These are phyloP conservation scores for Saraca asoca DNA, from an alignment of 331 rosid species.

Conservation along the genomic window DNA sequence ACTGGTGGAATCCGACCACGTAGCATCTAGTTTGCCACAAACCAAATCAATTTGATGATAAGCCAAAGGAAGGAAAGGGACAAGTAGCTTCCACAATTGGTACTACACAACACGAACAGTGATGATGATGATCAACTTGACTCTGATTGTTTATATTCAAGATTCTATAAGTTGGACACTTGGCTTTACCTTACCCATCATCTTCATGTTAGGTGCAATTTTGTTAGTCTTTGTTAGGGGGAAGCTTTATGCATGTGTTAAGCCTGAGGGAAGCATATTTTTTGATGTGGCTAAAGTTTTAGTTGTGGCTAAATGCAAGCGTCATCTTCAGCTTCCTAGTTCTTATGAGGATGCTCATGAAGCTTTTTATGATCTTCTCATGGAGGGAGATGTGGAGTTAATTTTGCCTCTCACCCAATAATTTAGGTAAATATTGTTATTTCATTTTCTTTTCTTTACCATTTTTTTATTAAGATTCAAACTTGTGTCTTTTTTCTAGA, in stretches of 20 bases:
- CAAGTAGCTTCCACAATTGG: conserved; percentile 53
- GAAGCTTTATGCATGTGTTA: conserved; percentile 40
- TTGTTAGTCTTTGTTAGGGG: conserved; percentile 39
- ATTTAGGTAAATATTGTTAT: conserved; percentile 43
- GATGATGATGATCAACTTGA: conserved; percentile 46
- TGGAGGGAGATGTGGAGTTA: conserved; percentile 12
- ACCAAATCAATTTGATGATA: conserved; percentile 47
- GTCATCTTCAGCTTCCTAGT: conserved; percentile 37
- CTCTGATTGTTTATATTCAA: conserved; percentile 62
- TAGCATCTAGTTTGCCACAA: conserved; percentile 58
- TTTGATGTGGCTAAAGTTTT: conserved; percentile 48
- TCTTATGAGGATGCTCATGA: neutral
- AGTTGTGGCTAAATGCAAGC: conserved; percentile 58
- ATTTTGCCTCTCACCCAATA: conserved; percentile 50
- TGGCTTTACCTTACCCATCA: conserved; percentile 55
- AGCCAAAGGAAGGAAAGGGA: conserved; percentile 54
- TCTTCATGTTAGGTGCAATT: conserved; percentile 43
- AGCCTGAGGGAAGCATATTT: conserved; percentile 57
- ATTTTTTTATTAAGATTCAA: too few relatives aligned
- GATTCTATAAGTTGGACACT: conserved; percentile 69
- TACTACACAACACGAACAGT: conserved; percentile 57
- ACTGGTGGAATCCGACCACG: conserved; percentile 63
- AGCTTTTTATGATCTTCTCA: conserved; percentile 50
- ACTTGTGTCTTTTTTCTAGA: too few relatives aligned
- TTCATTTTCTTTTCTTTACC: too few relatives aligned